A percentile compares a stretch with the other conserved stretches of the same genome.
Evolutionary conservation across 2,329 filamentous ascomycete genomes (phyloP).

Genomic region (Xylaria sp.): DNA sequence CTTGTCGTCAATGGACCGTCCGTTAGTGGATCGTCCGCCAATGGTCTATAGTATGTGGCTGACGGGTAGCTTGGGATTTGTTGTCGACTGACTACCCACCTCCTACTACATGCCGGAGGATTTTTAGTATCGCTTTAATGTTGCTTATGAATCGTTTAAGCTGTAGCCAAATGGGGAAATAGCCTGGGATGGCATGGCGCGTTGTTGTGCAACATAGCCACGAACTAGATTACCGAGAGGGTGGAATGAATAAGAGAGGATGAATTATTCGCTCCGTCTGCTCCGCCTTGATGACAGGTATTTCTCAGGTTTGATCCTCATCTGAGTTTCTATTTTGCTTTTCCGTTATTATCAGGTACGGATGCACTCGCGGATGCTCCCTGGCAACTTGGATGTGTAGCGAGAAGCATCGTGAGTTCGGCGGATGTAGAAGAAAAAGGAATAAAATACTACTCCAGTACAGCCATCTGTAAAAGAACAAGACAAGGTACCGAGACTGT

Average conservation of each 20-base stretch:
- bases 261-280: constrained; percentile 9
- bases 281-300: background rate
- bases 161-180: background rate
- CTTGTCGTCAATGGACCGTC: background rate
- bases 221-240: constrained; percentile 14
- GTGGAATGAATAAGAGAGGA: constrained; percentile 11
- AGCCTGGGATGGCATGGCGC: constrained; percentile 9
- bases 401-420: background rate
- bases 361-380: background rate
- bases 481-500: background rate
- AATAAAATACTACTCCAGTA: background rate
- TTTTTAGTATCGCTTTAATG: background rate
- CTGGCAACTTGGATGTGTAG: background rate
- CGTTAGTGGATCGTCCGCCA: background rate
- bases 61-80: constrained; percentile 5
- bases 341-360: background rate
- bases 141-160: background rate
- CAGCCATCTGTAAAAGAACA: background rate
- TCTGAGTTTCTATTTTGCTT: background rate
- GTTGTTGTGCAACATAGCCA: constrained; percentile 31
- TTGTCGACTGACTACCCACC: background rate
- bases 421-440: background rate
- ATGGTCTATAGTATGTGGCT: background rate
- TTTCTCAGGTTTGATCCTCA: background rate
- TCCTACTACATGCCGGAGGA: background rate